Base-by-base conservation (phyloP, 2,329 filamentous ascomycete species). In the Xenoacremonium recifei region DNA sequence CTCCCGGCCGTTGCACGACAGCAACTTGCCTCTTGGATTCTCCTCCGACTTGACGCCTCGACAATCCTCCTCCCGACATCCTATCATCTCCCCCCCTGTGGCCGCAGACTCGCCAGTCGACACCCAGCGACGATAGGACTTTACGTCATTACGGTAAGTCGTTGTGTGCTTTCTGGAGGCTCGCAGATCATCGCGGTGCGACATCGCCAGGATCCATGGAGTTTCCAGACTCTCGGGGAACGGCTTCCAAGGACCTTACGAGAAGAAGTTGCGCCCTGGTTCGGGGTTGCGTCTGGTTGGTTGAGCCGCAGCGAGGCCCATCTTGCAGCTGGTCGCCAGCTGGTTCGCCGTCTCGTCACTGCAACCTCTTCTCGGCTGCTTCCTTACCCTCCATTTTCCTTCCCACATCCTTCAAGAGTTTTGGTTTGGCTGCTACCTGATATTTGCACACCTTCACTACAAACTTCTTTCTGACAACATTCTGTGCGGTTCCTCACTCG, bases 131-230 rank as follows among this genome's bases (percentile, higher is more conserved):
- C 29, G 6, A 15, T 15, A 15, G 29, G 17, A 31, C n/a, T 52
- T 58, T 52, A 57, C 54, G 54, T 57, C 54, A 57, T 56, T 42
- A 37, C 43, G 45, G 54, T 57, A 47, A 54, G 51, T 55, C 25
- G 44, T 33, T 35, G 10, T 40, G 35, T 49, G 9, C 16, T n/a
- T 7, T 34, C 20, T 20, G 7, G 15, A 7, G 11, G 6, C 16
- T 20, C 13, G 32, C 32, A 15, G 20, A 34, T 34, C 16, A 19
- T 19, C 16, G 11, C 16, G 16, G 20, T 34, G 32, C 32, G 5
- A 18, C 32, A 34, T 34, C 16, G 32, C 32, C 18, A 20, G 29
- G 29, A 31, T 31, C n/a, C n/a, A n/a, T n/a, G n/a, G n/a, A n/a
- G n/a, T n/a, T n/a, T 34, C 12, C 9, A 34, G 32, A 18, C 15